phyloP scores from a whole-genome alignment of 164 flowering plant genomes.

The Pachysandra terminalis region DNA sequence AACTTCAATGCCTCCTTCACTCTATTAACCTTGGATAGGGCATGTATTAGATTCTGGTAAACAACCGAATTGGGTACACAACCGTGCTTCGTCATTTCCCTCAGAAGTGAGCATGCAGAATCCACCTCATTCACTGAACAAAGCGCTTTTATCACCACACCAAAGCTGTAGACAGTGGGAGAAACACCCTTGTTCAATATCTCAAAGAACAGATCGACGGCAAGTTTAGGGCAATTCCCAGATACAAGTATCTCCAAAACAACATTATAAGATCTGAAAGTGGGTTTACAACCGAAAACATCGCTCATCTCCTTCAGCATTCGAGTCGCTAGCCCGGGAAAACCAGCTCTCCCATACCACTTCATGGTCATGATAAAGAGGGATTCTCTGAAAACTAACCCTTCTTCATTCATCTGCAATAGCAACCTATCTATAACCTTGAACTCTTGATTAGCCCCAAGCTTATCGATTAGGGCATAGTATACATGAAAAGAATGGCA shows the following conservation, averaged over 20 bases:
- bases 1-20: constrained; percentile 62
- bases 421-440: constrained; percentile 54
- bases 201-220: constrained; percentile 59
- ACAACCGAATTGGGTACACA: constrained; percentile 84
- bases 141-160: constrained; percentile 69
- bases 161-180: constrained; percentile 69
- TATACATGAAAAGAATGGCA: constrained; percentile 73
- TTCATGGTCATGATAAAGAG: constrained; percentile 75
- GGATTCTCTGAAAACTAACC: constrained; percentile 59
- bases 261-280: constrained; percentile 74
- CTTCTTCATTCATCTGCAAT: constrained; percentile 78
- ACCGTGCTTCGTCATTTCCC: constrained; percentile 85
- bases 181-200: constrained; percentile 68
- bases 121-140: constrained; percentile 72
- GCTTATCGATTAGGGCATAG: constrained; percentile 60
- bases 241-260: constrained; percentile 67
- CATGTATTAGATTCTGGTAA: constrained; percentile 79
- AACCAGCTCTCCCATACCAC: constrained; percentile 64
- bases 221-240: constrained; percentile 59
- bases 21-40: constrained; percentile 49
- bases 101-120: constrained; percentile 66
- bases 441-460: constrained; percentile 60
- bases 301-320: constrained; percentile 67
- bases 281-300: constrained; percentile 61
- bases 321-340: constrained; percentile 82